Conservation (phyloP, 2,329 filamentous ascomycete genomes). For the Cytospora mali region DNA sequence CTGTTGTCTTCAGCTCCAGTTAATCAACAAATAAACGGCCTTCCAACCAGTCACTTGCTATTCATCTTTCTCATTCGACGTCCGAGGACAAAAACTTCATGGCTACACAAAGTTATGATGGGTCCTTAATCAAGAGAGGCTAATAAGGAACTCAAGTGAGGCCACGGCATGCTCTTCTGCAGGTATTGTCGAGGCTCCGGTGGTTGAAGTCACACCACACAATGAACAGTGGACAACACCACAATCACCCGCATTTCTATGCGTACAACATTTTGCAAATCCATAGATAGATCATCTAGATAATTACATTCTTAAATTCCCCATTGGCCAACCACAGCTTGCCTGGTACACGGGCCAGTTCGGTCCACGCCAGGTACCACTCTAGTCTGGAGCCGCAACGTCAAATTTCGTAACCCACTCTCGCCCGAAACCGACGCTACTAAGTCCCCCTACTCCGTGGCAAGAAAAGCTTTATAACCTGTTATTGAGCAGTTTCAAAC, state of each 20-base stretch:
- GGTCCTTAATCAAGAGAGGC: neutral
- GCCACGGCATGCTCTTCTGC: neutral
- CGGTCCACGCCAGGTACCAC: slow-evolving; percentile 19
- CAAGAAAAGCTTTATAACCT: slow-evolving; percentile 20
- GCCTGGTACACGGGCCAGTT: slow-evolving; percentile 1
- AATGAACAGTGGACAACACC: neutral
- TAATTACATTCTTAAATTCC: slow-evolving; percentile 21
- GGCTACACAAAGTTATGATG: neutral
- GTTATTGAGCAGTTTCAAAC: neutral
- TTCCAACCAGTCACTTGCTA: neutral
- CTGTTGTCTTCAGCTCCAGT: neutral
- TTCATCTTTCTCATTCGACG: neutral
- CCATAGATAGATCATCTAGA: slow-evolving; percentile 16
- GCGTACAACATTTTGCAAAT: slow-evolving; percentile 28
- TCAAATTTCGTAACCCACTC: slow-evolving; percentile 17
- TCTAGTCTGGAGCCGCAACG: slow-evolving; percentile 22
- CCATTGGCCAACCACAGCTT: slow-evolving; percentile 11
- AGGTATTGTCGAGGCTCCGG: too few relatives aligned
- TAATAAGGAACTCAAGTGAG: neutral
- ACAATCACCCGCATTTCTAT: slow-evolving; percentile 20
- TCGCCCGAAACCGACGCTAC: slow-evolving; percentile 17
- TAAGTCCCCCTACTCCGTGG: slow-evolving; percentile 1
- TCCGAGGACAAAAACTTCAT: slow-evolving; percentile 11
- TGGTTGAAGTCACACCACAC: slow-evolving; percentile 12
- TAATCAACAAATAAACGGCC: neutral